Conservation (phyloP, 139 green algal genomes). For the Ostreobium quekettii region DNA sequence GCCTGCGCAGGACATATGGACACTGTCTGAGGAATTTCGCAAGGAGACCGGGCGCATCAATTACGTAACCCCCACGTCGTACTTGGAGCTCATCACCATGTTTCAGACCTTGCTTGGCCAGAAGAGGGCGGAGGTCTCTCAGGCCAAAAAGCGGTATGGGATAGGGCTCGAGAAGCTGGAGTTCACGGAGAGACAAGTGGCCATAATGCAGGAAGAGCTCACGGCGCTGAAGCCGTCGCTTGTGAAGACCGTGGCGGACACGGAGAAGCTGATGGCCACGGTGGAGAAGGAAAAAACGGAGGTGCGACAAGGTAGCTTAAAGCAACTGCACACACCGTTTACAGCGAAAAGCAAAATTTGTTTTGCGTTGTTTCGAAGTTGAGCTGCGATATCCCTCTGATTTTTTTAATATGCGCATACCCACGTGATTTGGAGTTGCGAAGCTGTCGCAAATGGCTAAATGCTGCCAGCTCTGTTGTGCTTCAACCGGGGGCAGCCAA, state of each 20-base stretch:
- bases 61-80: constrained; percentile 63
- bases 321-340: no score
- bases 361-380: no score
- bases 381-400: no score
- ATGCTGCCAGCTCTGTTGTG: no score
- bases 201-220: constrained; percentile 40
- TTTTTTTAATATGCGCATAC: no score
- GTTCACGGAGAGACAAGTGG: constrained; percentile 36
- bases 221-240: constrained; percentile 37
- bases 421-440: no score
- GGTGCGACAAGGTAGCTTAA: not conserved
- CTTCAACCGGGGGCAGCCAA: no score
- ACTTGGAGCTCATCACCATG: constrained; percentile 47
- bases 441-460: no score
- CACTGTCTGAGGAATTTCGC: constrained; percentile 26
- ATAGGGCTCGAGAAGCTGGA: constrained; percentile 53
- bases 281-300: constrained; percentile 45
- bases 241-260: constrained; percentile 44
- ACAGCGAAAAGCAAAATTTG: no score
- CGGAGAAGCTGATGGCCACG: constrained; percentile 43
- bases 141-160: constrained; percentile 51
- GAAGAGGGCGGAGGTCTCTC: constrained; percentile 29
- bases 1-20: not conserved
- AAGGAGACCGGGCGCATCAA: constrained; percentile 35
- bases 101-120: constrained; percentile 35